A percentile compares a stretch with the other conserved stretches of the same genome.
These are phyloP conservation scores for Mycena maculata DNA, from an alignment of 768 basidiomycete species.

Conservation along the genomic window DNA sequence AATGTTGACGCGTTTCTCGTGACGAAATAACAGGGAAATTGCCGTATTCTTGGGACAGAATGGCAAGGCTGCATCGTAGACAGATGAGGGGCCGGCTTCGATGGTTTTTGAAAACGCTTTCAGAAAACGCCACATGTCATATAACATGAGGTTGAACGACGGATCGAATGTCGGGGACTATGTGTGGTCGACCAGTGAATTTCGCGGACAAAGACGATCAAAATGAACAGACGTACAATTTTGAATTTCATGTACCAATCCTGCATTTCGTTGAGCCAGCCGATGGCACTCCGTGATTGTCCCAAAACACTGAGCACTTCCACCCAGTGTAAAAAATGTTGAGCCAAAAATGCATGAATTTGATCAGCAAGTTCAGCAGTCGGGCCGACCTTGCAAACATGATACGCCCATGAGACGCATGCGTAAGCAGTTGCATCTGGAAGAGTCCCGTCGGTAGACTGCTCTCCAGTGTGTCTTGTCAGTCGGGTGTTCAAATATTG, in stretches of 20 bases:
- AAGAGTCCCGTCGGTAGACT: background rate
- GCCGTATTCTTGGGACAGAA: conserved; percentile 11
- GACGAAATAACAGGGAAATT: background rate
- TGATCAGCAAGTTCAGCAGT: background rate
- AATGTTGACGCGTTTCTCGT: background rate
- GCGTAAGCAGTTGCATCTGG: conserved; percentile 8
- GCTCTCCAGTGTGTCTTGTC: background rate
- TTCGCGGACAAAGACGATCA: background rate
- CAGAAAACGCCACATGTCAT: conserved; percentile 14
- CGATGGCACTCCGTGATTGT: background rate
- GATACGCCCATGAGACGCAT: conserved; percentile 7
- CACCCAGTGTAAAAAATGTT: conserved; percentile 14
- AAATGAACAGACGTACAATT: background rate
- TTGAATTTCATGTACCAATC: background rate
- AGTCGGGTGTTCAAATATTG: background rate
- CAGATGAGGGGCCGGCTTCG: background rate
- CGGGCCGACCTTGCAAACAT: background rate
- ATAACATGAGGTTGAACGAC: background rate
- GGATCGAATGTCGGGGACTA: background rate
- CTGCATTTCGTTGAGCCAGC: conserved; percentile 1
- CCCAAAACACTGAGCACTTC: conserved; percentile 5
- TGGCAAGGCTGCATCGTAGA: conserved; percentile 2
- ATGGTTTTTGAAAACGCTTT: conserved; percentile 10
- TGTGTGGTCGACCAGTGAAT: background rate
- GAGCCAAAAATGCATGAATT: background rate